phyloP scores from a whole-genome alignment of 164 flowering plant species.

The Aristolochia californica region DNA sequence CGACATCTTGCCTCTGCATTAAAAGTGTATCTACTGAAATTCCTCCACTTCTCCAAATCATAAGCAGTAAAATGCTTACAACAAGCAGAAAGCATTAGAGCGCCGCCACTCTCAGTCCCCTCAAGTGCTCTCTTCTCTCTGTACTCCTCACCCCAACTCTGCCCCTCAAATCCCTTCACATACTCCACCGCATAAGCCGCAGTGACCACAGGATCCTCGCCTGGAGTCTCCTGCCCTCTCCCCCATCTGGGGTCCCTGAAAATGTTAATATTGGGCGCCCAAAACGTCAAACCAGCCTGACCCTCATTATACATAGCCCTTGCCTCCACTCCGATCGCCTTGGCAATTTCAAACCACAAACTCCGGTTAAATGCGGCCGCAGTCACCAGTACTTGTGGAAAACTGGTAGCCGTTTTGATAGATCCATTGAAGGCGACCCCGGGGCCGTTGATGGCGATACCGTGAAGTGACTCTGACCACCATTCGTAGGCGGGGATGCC shows the following conservation, averaged over 20 bases:
- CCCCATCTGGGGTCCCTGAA: conserved; percentile 54
- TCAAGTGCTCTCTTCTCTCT: conserved; percentile 26
- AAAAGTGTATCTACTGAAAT: conserved; percentile 62
- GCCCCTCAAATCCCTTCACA: conserved; percentile 37
- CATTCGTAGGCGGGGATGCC: conserved; percentile 34
- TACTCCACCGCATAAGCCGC: conserved; percentile 25
- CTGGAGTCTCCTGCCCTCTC: conserved; percentile 42
- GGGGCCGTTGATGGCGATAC: conserved; percentile 25
- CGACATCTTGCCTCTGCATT: conserved; percentile 64
- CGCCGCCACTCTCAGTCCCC: conserved; percentile 17
- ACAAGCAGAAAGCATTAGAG: conserved; percentile 85
- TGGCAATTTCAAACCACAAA: conserved; percentile 28
- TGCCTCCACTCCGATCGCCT: conserved; percentile 33
- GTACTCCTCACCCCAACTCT: conserved; percentile 4
- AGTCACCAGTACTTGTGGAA: conserved; percentile 36
- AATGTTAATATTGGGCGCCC: conserved; percentile 44
- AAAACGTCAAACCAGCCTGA: conserved; percentile 37
- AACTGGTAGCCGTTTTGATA: conserved; percentile 27
- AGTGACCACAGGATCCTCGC: conserved; percentile 33
- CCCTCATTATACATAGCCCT: conserved; percentile 39
- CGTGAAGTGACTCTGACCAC: conserved; percentile 51
- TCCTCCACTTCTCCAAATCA: conserved; percentile 82
- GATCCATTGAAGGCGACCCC: conserved; percentile 26
- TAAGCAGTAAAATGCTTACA: conserved; percentile 92
- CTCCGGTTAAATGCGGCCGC: conserved; percentile 28